phyloP scores from a whole-genome alignment of 805 yeast species.

The Blastobotrys americana region DNA sequence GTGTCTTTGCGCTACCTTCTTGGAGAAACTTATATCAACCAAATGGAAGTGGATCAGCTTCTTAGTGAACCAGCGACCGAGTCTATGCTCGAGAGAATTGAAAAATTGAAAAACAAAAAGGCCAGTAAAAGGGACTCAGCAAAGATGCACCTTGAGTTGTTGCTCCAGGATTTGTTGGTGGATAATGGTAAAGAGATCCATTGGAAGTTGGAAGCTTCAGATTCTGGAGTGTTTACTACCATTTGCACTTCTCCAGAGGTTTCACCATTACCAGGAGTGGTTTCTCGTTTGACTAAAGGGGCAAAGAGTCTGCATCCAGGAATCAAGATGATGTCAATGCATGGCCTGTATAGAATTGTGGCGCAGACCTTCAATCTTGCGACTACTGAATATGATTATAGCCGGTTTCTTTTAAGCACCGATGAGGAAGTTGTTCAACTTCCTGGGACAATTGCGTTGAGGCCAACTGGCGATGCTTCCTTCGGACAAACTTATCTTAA shows the following conservation, averaged over 20 bases:
- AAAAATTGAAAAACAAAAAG: slow-evolving; percentile 12
- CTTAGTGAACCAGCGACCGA: slow-evolving; percentile 17
- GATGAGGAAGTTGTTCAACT: slow-evolving; percentile 34
- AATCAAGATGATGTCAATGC: slow-evolving; percentile 51
- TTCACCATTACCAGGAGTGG: slow-evolving; percentile 10
- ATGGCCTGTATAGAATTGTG: slow-evolving; percentile 50
- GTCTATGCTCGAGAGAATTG: slow-evolving; percentile 15
- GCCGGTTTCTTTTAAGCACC: slow-evolving; percentile 25
- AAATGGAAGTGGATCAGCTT: background rate
- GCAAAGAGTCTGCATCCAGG: slow-evolving; percentile 50
- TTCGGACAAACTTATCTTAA: slow-evolving; percentile 39
- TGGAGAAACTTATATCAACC: slow-evolving; percentile 11
- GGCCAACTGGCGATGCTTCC: slow-evolving; percentile 36
- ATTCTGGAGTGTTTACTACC: slow-evolving; percentile 16
- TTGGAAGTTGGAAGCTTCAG: slow-evolving; percentile 21
- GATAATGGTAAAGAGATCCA: slow-evolving; percentile 11
- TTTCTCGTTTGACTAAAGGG: slow-evolving; percentile 19
- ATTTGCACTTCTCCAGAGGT: slow-evolving; percentile 22
- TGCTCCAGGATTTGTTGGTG: slow-evolving; percentile 9
- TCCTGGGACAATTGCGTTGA: slow-evolving; percentile 36
- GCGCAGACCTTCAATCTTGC: slow-evolving; percentile 42
- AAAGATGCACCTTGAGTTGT: slow-evolving; percentile 12
- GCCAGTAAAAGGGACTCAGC: slow-evolving; percentile 15
- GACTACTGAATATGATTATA: slow-evolving; percentile 41
- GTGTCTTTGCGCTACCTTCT: slow-evolving; percentile 43